These are phyloP conservation scores for Sindora glabra DNA, from an alignment of 306 rosid genomes.

Conservation along the genomic window DNA sequence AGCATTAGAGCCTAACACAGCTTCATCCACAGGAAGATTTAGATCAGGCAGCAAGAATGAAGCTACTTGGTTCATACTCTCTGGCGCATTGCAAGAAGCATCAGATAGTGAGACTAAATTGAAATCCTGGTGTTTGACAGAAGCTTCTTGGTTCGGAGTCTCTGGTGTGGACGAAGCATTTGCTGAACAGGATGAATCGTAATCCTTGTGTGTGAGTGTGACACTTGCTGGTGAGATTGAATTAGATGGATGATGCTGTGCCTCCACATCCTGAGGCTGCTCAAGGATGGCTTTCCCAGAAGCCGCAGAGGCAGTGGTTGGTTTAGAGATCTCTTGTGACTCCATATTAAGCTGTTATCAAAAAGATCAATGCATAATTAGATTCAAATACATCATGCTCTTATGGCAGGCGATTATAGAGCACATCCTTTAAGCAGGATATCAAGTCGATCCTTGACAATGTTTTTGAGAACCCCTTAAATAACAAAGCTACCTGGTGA, in stretches of 20 bases:
- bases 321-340: constrained; percentile 18
- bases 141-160: no score
- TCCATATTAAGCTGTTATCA: constrained; percentile 50
- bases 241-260: constrained; percentile 12
- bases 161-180: no score
- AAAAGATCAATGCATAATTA: constrained; percentile 7
- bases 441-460: no score
- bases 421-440: no score
- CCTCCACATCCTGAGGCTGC: constrained; percentile 10
- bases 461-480: no score
- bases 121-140: no score
- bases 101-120: no score
- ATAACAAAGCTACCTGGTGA: no score
- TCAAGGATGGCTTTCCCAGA: constrained; percentile 11
- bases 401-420: background rate
- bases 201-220: constrained; percentile 9
- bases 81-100: constrained; percentile 31
- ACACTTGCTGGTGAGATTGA: background rate
- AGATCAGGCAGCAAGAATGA: constrained; percentile 66
- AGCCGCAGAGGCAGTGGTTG: constrained; percentile 7
- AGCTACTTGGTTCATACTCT: constrained; percentile 27
- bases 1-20: constrained; percentile 6
- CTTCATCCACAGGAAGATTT: constrained; percentile 64
- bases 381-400: background rate
- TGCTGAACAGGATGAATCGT: constrained; percentile 2